These are phyloP conservation scores for Rhinocladiella mackenziei DNA, from an alignment of 2,329 filamentous ascomycete species.

Conservation along the genomic window DNA sequence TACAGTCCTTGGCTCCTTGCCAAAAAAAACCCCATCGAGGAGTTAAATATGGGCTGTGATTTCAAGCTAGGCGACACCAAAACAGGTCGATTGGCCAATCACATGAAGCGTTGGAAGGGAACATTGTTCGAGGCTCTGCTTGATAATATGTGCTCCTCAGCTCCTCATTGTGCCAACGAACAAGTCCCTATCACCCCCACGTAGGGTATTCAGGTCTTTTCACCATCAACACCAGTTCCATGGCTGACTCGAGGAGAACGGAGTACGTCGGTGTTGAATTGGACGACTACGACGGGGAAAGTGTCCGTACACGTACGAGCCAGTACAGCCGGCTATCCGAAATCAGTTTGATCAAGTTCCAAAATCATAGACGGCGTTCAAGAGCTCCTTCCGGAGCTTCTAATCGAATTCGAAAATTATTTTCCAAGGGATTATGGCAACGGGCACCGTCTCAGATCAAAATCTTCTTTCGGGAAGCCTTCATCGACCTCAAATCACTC, in stretches of 20 bases:
- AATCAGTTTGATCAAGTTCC: neutral
- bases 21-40: too few species aligned
- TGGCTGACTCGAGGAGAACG: neutral
- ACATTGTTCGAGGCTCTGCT: too few species aligned
- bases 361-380: neutral
- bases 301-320: neutral
- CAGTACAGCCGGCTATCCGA: neutral
- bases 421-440: conserved; percentile 5
- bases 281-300: conserved; percentile 2
- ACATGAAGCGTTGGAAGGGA: too few species aligned
- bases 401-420: neutral
- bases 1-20: too few species aligned
- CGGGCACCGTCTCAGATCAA: neutral
- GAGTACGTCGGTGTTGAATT: conserved; percentile 7
- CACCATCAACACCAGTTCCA: too few species aligned
- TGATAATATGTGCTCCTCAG: too few species aligned
- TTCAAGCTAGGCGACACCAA: too few species aligned
- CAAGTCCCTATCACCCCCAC: too few species aligned
- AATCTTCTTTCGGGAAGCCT: conserved; percentile 4
- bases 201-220: too few species aligned
- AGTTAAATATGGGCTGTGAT: too few species aligned
- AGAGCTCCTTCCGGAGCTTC: neutral
- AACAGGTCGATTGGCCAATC: too few species aligned
- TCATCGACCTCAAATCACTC: conserved; percentile 1
- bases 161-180: neutral